These are phyloP conservation scores for Phytophthora ramorum DNA, from an alignment of 352 stramenopile genomes.

Conservation along the genomic window DNA sequence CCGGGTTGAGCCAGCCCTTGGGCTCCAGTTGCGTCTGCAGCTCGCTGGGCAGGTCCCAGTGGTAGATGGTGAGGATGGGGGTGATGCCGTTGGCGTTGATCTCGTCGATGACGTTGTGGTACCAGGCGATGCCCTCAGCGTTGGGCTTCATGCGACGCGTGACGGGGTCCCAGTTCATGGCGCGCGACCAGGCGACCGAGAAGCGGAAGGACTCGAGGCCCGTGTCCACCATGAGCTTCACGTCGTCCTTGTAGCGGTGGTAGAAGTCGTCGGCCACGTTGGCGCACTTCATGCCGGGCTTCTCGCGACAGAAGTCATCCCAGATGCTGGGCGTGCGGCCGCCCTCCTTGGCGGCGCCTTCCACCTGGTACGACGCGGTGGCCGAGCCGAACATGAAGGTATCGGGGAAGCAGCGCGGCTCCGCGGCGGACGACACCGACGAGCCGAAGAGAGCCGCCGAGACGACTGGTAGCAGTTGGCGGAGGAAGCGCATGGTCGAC, in stretches of 20 bases:
- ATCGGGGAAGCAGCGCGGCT: conserved; percentile 48
- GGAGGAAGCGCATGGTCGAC: conserved; percentile 27
- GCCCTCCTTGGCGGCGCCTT: conserved; percentile 81
- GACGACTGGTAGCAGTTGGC: conserved; percentile 19
- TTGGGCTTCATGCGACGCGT: conserved; percentile 70
- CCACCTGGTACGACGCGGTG: conserved; percentile 92
- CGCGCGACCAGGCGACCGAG: conserved; percentile 91
- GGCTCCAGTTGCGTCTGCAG: conserved; percentile 77
- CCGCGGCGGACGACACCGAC: conserved; percentile 4
- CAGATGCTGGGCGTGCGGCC: no score
- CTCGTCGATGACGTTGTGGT: conserved; percentile 90
- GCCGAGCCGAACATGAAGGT: conserved; percentile 84
- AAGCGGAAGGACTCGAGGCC: conserved; percentile 94
- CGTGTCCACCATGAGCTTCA: conserved; percentile 91
- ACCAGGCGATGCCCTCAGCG: conserved; percentile 88
- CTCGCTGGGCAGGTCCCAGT: conserved; percentile 94
- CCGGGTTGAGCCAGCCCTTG: conserved; percentile 50
- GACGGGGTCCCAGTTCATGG: conserved; percentile 78
- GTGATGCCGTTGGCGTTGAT: conserved; percentile 79
- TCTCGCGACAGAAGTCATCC: conserved; percentile 38
- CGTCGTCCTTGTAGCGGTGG: conserved; percentile 90
- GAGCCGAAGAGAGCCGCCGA: conserved; percentile 9
- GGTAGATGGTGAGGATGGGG: conserved; percentile 93
- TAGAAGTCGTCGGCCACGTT: conserved; percentile 94
- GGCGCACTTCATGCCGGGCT: conserved; percentile 74